Evolutionary conservation across 163 green algal genomes (phyloP), one percentile per base, ranked within the genome.

Genomic region (Trebouxia gelatinosa): DNA sequence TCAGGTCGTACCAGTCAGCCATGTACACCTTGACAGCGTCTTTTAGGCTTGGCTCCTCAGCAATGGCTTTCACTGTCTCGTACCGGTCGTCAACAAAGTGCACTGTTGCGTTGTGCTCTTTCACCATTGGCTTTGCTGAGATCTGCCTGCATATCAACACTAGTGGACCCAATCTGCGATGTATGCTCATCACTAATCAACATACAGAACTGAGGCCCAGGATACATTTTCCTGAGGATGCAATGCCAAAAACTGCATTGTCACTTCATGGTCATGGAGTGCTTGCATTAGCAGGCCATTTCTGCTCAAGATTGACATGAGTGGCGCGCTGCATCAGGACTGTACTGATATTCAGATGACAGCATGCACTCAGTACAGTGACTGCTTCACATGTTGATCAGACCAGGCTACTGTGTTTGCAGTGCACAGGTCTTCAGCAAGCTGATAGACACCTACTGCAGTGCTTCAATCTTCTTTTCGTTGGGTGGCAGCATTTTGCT

Each of bases 41-140:
- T 13, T 16, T 39, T 32, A 89, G 37, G 34, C 83, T 82, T 1
- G 74, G 46, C 7, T 64, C 70, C n/a, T 80, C 50, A 59, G 80
- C 46, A 9, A 89, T 72, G 16, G 83, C 81, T 39, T 79, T 62
- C 57, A 89, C 26, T 6, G 86, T 90, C 57, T 90, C 84, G 23
- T 79, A 85, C 1, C 86, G 70, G 70, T 90, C 86, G 75, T 90
- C 86, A 19, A 90, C 74, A 70, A 90, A 90, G 67, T 90, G 86
- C 7, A 90, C 28, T 29, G 48, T 66, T 11, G 77, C 77, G 31
- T 75, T 70, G 31, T 66, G 66, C 37, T 64, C 37, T 13, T 58
- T 81, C 34, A 81, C 77, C 37, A 74, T 31, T 19, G 51, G 77
- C 32, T 57, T 65, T 26, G 64, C 35, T 5, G 51, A 37, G 28